Conservation (phyloP, 441 rosid genomes). For the Omphalea diandra region DNA sequence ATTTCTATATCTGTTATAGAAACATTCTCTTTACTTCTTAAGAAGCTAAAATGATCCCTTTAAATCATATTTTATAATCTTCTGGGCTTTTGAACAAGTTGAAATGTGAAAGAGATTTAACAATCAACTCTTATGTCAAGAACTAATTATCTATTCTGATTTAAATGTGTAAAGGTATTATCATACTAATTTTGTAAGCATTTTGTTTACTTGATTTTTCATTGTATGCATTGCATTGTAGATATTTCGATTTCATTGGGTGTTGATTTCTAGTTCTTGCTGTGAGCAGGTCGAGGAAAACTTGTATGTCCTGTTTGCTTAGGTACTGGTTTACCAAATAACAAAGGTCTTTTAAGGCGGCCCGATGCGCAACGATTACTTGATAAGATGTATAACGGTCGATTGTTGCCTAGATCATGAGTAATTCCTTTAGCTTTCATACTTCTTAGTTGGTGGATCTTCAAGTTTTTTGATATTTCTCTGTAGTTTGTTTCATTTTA, state of each 20-base stretch:
- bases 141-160: neutral
- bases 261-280: constrained; percentile 13
- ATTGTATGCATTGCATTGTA: neutral
- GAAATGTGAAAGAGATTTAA: constrained; percentile 4
- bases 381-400: constrained; percentile 93
- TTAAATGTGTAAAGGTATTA: neutral
- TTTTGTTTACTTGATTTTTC: neutral
- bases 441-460: neutral
- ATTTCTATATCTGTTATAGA: no score
- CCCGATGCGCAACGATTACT: constrained; percentile 84
- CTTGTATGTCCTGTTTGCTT: constrained; percentile 92
- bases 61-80: neutral
- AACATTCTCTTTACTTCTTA: neutral
- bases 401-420: constrained; percentile 72
- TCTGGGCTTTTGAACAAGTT: neutral
- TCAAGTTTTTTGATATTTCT: neutral
- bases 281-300: constrained; percentile 77
- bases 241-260: neutral
- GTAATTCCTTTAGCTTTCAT: constrained; percentile 24
- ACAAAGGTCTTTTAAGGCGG: constrained; percentile 91
- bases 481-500: neutral
- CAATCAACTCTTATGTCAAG: neutral
- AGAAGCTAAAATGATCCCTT: neutral
- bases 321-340: constrained; percentile 90
- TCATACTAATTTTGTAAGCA: neutral